These are phyloP conservation scores for Prunella vulgaris DNA, from an alignment of 257 asterid species.

Conservation along the genomic window DNA sequence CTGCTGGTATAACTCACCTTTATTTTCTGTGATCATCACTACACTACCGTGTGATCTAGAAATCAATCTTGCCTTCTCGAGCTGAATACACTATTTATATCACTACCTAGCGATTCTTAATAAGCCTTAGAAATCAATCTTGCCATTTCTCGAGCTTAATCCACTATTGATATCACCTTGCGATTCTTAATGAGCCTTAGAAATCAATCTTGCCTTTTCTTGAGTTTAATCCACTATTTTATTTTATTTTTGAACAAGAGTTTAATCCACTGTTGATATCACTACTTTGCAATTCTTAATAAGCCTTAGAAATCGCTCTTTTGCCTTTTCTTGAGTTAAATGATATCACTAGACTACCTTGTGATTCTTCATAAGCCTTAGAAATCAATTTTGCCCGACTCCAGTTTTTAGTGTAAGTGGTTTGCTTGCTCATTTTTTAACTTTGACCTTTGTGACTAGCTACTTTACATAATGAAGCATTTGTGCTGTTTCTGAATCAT, in stretches of 20 bases:
- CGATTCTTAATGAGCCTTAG: conserved; percentile 1
- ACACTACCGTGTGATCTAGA: neutral
- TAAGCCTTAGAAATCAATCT: neutral
- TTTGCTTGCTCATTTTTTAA: neutral
- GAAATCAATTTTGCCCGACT: neutral
- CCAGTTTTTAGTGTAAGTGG: neutral
- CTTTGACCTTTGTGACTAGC: neutral
- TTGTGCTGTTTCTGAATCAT: conserved; percentile 5
- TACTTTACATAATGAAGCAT: conserved; percentile 9
- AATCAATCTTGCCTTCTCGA: neutral
- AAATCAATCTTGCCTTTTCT: neutral
- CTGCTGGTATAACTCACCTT: neutral
- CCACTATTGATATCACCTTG: neutral
- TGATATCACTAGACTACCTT: neutral
- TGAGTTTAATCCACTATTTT: no score
- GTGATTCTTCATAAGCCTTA: neutral
- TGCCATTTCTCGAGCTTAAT: neutral
- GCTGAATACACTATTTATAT: neutral
- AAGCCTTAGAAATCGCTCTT: neutral
- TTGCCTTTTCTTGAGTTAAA: neutral
- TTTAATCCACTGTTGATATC: neutral
- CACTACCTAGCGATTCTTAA: neutral
- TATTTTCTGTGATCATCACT: neutral
- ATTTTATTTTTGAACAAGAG: no score
- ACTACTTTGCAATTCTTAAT: neutral